Evolutionary conservation across 305 asterid species (phyloP), one percentile per base, ranked within the genome.

Genomic region (Withania somnifera): DNA sequence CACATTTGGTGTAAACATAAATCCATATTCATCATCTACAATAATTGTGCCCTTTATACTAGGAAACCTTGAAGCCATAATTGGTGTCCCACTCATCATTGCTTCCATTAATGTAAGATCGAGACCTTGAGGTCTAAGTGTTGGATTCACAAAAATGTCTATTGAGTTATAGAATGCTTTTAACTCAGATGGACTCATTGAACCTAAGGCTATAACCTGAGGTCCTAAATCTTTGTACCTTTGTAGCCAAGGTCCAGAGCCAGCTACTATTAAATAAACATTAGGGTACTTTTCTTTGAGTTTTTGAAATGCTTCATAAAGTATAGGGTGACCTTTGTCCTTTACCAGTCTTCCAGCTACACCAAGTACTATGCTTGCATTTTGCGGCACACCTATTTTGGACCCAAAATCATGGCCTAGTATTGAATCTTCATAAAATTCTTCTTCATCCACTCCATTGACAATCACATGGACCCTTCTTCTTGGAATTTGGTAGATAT

Each of bases 51-150:
- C 97, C 77, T 91, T 93, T 61, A 95, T 92, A 75, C 99, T 95
- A 0, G 99, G 98, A 79, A 92, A 91, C 79, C 95, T 89, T 45
- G 99, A 91, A n/a, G 98, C 99, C 97, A 93, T 89, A 2, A 95
- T 92, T 3, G 99, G 91, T 82, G 91, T 95, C 64, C 98, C 99
- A 50, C 93, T 93, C 96, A 95, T 89, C 97, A 93, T 92, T 19
- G 98, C 97, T 83, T 95, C 99, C 97, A 91, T 91, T 2, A 95
- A 84, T 10, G 97, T 95, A 9, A 91, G 95, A 89, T 95, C 99
- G 36, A 95, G 97, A 82, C 99, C 99, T 75, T 95, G 99, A 28
- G 99, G 99, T 87, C 99, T 83, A 17, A 93, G 90, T 5, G 97
- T 93, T 14, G 98, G 98, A 11, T 94, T 95, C 5, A 95, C 98